Evolutionary conservation across 78 protist genomes (phyloP).

Genomic region (Tieghemostelium lacteum): DNA sequence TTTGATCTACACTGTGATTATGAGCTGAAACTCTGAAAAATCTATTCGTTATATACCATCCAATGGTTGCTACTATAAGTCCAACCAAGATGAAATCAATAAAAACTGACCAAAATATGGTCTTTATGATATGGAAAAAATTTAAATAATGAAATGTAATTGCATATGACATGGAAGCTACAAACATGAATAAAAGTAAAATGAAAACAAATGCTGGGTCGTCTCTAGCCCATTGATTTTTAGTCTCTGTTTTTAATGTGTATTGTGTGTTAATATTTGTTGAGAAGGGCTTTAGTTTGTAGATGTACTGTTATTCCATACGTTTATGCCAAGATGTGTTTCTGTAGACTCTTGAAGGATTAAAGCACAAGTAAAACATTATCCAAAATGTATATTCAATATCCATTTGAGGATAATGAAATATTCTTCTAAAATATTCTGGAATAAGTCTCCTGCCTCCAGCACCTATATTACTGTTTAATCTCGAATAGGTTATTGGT

Average conservation of each 20-base stretch:
- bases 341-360: constrained; percentile 85
- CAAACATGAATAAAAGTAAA: constrained; percentile 74
- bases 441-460: constrained; percentile 45
- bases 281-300: not conserved
- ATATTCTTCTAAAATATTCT: constrained; percentile 80
- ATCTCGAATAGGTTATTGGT: constrained; percentile 33
- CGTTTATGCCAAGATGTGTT: constrained; percentile 88
- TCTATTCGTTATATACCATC: constrained; percentile 85
- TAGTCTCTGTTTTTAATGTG: constrained; percentile 74
- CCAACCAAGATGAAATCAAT: constrained; percentile 88
- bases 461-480: constrained; percentile 19
- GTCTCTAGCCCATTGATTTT: constrained; percentile 97
- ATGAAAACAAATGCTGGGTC: constrained; percentile 97
- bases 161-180: constrained; percentile 82
- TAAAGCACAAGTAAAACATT: constrained; percentile 84
- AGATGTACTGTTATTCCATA: not conserved
- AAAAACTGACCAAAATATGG: constrained; percentile 83
- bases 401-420: constrained; percentile 88
- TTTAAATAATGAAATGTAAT: constrained; percentile 70
- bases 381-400: constrained; percentile 91
- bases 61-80: constrained; percentile 63
- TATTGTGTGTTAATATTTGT: not conserved
- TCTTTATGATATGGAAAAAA: constrained; percentile 49
- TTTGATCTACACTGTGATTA: constrained; percentile 84
- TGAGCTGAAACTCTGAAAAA: constrained; percentile 58